phyloP scores from a whole-genome alignment of 2,329 filamentous ascomycete genomes.

The Huntiella decipiens region DNA sequence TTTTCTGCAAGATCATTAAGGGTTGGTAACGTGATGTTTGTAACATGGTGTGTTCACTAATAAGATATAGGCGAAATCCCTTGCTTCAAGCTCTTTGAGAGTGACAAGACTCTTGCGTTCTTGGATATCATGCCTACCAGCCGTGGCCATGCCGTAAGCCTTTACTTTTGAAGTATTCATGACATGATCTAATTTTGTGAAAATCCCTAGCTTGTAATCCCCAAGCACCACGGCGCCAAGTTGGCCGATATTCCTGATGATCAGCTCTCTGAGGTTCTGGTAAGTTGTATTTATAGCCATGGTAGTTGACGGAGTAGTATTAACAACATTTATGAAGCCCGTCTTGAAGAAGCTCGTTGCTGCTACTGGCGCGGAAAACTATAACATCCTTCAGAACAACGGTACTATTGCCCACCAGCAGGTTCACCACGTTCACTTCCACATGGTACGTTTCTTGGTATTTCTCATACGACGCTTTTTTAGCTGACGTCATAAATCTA shows the following conservation, averaged over 20 bases:
- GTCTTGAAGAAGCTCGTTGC: constrained; percentile 72
- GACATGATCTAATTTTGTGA: background rate
- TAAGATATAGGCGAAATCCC: constrained; percentile 64
- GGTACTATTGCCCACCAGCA: constrained; percentile 77
- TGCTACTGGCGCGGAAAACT: constrained; percentile 59
- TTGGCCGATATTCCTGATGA: constrained; percentile 87
- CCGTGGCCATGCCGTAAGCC: constrained; percentile 67
- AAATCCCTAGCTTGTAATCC: constrained; percentile 62
- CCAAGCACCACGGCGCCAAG: constrained; percentile 85
- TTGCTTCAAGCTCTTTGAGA: constrained; percentile 90
- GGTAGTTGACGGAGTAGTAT: background rate
- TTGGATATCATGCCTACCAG: constrained; percentile 87
- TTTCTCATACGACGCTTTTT: constrained; percentile 1
- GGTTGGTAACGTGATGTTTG: constrained; percentile 26
- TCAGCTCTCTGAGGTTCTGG: constrained; percentile 61
- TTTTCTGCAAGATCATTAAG: constrained; percentile 98
- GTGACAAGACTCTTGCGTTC: constrained; percentile 81
- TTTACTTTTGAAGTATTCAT: background rate
- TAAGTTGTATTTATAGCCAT: constrained; percentile 20
- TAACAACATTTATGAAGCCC: constrained; percentile 26
- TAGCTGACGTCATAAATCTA: constrained; percentile 3
- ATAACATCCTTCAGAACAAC: constrained; percentile 95
- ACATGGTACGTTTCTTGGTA: constrained; percentile 44
- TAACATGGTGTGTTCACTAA: constrained; percentile 10
- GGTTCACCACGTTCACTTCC: constrained; percentile 90